phyloP scores from a whole-genome alignment of 164 flowering plant species.

The Vitis cinerea region DNA sequence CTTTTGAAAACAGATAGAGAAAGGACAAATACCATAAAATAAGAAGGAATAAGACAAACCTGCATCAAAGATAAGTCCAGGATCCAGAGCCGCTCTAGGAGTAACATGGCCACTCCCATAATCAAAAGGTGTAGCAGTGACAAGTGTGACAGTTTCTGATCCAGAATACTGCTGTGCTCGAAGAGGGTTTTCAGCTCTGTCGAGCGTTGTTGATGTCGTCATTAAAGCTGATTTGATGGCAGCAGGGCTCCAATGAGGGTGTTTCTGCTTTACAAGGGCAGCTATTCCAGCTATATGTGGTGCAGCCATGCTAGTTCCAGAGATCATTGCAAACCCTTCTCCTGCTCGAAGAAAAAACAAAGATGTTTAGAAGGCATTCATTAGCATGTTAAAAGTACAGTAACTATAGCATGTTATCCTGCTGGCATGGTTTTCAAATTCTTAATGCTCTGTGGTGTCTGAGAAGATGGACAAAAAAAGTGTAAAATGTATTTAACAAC shows the following conservation, averaged over 20 bases:
- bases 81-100: slow-evolving; percentile 92
- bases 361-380: too few species aligned
- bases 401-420: too few species aligned
- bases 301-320: slow-evolving; percentile 99
- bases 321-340: slow-evolving; percentile 90
- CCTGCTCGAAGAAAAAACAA: slow-evolving; percentile 47
- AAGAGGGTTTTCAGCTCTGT: slow-evolving; percentile 79
- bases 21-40: background rate
- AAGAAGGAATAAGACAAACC: slow-evolving; percentile 36
- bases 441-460: background rate
- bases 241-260: slow-evolving; percentile 92
- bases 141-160: slow-evolving; percentile 61
- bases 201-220: slow-evolving; percentile 79
- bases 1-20: too few species aligned
- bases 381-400: too few species aligned
- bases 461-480: background rate
- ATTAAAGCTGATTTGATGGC: slow-evolving; percentile 94
- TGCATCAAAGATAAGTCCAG: slow-evolving; percentile 92
- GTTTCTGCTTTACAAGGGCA: slow-evolving; percentile 92
- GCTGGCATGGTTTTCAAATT: background rate
- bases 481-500: background rate
- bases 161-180: slow-evolving; percentile 90
- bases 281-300: slow-evolving; percentile 99
- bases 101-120: slow-evolving; percentile 94
- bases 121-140: slow-evolving; percentile 88